These are phyloP conservation scores for Cyclostephanos tholiformis DNA, from an alignment of 108 stramenopile species.

Conservation along the genomic window DNA sequence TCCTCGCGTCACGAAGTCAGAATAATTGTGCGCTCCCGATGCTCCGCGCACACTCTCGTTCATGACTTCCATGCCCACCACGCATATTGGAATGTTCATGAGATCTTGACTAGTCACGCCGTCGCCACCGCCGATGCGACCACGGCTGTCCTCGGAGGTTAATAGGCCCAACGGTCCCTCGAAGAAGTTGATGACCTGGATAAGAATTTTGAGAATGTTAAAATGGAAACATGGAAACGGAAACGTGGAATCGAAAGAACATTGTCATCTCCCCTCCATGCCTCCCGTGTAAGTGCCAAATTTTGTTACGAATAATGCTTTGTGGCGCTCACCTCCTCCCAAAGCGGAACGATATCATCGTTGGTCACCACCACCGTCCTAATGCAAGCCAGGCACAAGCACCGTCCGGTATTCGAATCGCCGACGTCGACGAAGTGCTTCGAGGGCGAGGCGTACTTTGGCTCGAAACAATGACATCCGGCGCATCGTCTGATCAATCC, in stretches of 20 bases:
- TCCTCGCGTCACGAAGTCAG: too few species aligned
- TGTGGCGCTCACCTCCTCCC: conserved; percentile 29
- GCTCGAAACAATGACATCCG: conserved; percentile 75
- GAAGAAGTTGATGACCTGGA: conserved; percentile 65
- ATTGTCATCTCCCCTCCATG: too few species aligned
- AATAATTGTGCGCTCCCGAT: too few species aligned
- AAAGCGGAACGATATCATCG: conserved; percentile 60
- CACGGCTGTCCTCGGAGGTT: conserved; percentile 39
- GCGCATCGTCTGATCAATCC: conserved; percentile 57
- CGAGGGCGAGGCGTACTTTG: conserved; percentile 27
- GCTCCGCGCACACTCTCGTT: too few species aligned
- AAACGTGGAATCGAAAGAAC: too few species aligned
- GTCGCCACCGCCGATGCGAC: neutral
- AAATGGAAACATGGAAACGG: too few species aligned
- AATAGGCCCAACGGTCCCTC: conserved; percentile 54
- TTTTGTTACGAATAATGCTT: too few species aligned
- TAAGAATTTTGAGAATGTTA: too few species aligned
- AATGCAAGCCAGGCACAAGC: conserved; percentile 70
- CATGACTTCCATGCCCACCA: conserved; percentile 50
- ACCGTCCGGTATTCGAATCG: conserved; percentile 56
- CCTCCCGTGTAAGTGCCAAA: too few species aligned
- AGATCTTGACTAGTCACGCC: conserved; percentile 39
- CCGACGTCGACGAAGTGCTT: conserved; percentile 66
- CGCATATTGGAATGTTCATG: conserved; percentile 56
- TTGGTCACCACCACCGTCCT: conserved; percentile 64